Base-by-base conservation (phyloP, 164 flowering plant species). In the Aristolochia fimbriata region DNA sequence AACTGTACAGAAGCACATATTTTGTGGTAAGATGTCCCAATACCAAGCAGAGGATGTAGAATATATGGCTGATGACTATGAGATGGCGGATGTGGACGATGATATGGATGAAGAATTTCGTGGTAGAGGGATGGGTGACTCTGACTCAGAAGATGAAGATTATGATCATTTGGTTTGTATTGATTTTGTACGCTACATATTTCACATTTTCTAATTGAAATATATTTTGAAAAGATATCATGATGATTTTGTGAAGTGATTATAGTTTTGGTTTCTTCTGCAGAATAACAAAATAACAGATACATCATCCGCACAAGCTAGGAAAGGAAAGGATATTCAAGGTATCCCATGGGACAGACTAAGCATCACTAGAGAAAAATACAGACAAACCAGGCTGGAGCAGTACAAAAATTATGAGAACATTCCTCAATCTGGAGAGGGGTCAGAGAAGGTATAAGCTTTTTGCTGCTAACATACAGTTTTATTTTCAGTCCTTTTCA, bases 301-400 rank as follows among this genome's bases (percentile, higher is more conserved):
- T 72, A 88, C 94, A 6, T 73, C 87, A 9, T 74, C 94, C 65
- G 91, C 85, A 50, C 78, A 84, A 64, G 94, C 96, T 15, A 76
- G 89, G 68, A 76, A 63, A 68, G 96, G 94, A 21, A 81, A 73
- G 62, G 96, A 88, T 68, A 84, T 88, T 51, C 96, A 88, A 69
- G 96, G 96, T 30, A 88, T 88, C 55, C 96, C 96, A 21, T 88
- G 96, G 96, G 88, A 86, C 13, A 78, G 88, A 55, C 75, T 86
- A 57, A 85, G 78, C 68, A 77, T 86, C 48, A 75, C 87, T n/a
- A 63, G 96, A 30, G 87, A 86, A 50, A 79, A 75, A 63, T 88
- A 88, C 62, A 75, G 96, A 62, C 79, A 79, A 62, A 88, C 87
- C 56, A 78, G 96, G 67, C 58, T 88, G 65, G 91, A 88, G 49